phyloP scores from a whole-genome alignment of 2,329 filamentous ascomycete genomes.

The Meredithiella fracta region DNA sequence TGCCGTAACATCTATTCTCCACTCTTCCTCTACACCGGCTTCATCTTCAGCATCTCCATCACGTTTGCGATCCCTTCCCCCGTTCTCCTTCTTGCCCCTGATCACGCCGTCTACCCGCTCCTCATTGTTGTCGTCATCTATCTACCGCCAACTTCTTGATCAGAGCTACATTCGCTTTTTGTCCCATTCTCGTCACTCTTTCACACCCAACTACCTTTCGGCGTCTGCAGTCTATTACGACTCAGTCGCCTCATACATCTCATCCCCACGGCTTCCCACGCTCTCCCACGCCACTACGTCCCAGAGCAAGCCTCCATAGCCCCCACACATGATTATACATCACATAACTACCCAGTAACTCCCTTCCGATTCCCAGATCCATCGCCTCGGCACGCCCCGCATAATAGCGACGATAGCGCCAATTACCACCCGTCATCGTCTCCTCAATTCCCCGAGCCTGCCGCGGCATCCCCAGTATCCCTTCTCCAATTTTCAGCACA shows the following conservation, averaged over 20 bases:
- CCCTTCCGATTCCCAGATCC: not conserved
- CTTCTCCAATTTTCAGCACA: constrained; percentile 7
- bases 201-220: not conserved
- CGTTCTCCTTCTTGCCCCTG: not conserved
- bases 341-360: constrained; percentile 12
- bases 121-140: not conserved
- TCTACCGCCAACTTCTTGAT: not conserved
- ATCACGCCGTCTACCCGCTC: not conserved
- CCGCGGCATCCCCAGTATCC: not conserved
- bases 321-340: not conserved
- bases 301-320: constrained; percentile 13
- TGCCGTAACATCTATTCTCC: too few relatives aligned
- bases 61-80: not conserved
- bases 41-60: not conserved
- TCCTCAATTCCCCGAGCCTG: not conserved
- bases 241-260: constrained; percentile 27
- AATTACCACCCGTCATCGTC: not conserved
- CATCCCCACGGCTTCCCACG: constrained; percentile 34
- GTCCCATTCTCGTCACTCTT: constrained; percentile 12
- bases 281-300: constrained; percentile 14
- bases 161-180: constrained; percentile 11
- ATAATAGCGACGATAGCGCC: not conserved
- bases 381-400: not conserved
- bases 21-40: not conserved
- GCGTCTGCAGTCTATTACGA: constrained; percentile 26